phyloP scores from a whole-genome alignment of 768 basidiomycete species.

The Tricholoma saponaceum region DNA sequence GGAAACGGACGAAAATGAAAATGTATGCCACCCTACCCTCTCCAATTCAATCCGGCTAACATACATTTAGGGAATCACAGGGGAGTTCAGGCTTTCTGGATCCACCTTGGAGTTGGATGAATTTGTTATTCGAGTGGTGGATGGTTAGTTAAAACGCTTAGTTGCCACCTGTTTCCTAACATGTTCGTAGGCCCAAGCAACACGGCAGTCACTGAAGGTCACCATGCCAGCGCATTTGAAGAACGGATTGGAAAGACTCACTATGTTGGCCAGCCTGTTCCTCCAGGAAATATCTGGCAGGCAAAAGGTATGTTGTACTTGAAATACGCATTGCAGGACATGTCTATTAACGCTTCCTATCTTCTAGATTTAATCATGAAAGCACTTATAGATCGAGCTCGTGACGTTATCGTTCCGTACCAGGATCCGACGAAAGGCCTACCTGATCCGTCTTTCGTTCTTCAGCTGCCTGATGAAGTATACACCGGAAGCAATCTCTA shows the following conservation, averaged over 20 bases:
- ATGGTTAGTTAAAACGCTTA: conserved; percentile 43
- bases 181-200: conserved; percentile 52
- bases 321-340: neutral
- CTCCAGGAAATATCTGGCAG: conserved; percentile 72
- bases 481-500: conserved; percentile 74
- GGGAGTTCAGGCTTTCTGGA: conserved; percentile 67
- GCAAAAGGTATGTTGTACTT: conserved; percentile 57
- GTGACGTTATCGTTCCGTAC: conserved; percentile 51
- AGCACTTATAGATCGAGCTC: conserved; percentile 54
- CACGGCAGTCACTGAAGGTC: conserved; percentile 47
- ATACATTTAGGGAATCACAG: conserved; percentile 64
- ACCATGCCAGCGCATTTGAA: conserved; percentile 52
- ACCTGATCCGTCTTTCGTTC: conserved; percentile 80
- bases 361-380: conserved; percentile 58
- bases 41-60: conserved; percentile 1
- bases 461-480: conserved; percentile 74
- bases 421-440: conserved; percentile 38
- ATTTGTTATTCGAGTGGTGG: conserved; percentile 75
- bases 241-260: conserved; percentile 68
- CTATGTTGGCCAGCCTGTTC: conserved; percentile 58
- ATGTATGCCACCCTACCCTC: conserved; percentile 43
- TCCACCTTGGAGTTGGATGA: conserved; percentile 76
- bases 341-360: neutral
- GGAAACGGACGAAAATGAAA: conserved; percentile 70
- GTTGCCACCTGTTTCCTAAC: conserved; percentile 3